These are phyloP conservation scores for Combretum micranthum DNA, from an alignment of 345 rosid genomes.

Conservation along the genomic window DNA sequence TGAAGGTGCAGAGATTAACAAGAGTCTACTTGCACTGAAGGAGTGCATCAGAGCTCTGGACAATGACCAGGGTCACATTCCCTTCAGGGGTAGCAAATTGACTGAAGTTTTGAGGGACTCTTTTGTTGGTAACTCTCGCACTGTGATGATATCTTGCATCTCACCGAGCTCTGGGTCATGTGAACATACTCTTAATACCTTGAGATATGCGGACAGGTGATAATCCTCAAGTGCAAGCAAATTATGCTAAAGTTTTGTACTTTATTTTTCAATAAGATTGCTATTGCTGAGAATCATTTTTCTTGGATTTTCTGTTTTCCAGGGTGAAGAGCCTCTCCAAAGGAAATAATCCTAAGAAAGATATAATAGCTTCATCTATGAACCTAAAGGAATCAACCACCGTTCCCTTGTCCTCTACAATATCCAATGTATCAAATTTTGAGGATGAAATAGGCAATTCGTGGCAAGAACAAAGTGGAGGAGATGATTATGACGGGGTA, in stretches of 20 bases:
- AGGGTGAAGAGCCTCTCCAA: constrained; percentile 98
- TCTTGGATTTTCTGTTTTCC: constrained; percentile 11
- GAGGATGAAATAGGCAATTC: constrained; percentile 67
- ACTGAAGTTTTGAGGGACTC: constrained; percentile 99
- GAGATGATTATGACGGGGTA: constrained; percentile 67
- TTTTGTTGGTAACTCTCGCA: constrained; percentile 91
- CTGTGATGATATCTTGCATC: constrained; percentile 97
- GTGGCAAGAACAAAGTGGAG: constrained; percentile 71
- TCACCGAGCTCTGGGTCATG: constrained; percentile 98
- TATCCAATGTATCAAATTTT: constrained; percentile 47
- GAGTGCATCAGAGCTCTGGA: constrained; percentile 99
- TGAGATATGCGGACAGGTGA: constrained; percentile 99
- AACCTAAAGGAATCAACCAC: constrained; percentile 75
- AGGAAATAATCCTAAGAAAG: constrained; percentile 83
- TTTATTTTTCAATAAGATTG: no score
- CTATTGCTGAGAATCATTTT: no score
- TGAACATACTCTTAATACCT: constrained; percentile 95
- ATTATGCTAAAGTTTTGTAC: no score
- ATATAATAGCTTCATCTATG: constrained; percentile 51
- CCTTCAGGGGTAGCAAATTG: constrained; percentile 96
- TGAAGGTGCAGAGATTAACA: constrained; percentile 99
- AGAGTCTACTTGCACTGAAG: constrained; percentile 92
- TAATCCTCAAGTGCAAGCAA: neutral
- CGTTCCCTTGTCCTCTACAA: constrained; percentile 51
- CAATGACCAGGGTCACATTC: constrained; percentile 98